Evolutionary conservation across 768 basidiomycete genomes (phyloP), one percentile per base, ranked within the genome.

Genomic region (Suillus subluteus): DNA sequence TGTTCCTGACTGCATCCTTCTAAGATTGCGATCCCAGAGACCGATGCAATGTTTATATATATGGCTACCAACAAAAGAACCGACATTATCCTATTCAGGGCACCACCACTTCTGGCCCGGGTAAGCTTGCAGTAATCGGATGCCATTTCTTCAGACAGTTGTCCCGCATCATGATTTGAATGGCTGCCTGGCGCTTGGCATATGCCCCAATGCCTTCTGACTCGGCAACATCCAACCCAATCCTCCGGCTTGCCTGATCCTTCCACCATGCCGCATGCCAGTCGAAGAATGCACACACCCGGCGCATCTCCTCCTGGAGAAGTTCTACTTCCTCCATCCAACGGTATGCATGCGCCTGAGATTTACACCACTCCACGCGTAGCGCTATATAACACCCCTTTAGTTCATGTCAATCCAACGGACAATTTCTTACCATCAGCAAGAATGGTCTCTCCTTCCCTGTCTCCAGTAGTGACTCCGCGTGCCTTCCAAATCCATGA

Each of bases 281-380:
- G n/a, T 38, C 18, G n/a, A 61, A 38, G 37, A 61, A 61, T 13
- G 13, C 6, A 5, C 52, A 26, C 26, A 50, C 15, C 1, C 62
- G 50, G 21, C 52, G 7, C 65, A 52, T 66, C 46, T 66, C 65
- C 32, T 50, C 65, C 30, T 26, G 30, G 40, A 66, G 62, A 40
- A 66, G 46, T 16, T 50, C 52, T 18, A 41, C n/a, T 30, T 66
- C 65, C 48, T 66, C 65, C 15, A 37, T 38, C 63, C 62, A 66
- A 11, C 37, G 21, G 5, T 37, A n/a, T 37, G 65, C 26, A 11
- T 62, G 15, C 3, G 62, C 62, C 30, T 26, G 30, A 30, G 65
- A 64, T 43, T 66, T 66, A 41, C 62, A 62, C 65, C 65, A 66
- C 48, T 66, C 65, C 9, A 66, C 59, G 15, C n/a, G n/a, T 44